These are phyloP conservation scores for Rosa persica DNA, from an alignment of 306 rosid genomes.

Conservation along the genomic window DNA sequence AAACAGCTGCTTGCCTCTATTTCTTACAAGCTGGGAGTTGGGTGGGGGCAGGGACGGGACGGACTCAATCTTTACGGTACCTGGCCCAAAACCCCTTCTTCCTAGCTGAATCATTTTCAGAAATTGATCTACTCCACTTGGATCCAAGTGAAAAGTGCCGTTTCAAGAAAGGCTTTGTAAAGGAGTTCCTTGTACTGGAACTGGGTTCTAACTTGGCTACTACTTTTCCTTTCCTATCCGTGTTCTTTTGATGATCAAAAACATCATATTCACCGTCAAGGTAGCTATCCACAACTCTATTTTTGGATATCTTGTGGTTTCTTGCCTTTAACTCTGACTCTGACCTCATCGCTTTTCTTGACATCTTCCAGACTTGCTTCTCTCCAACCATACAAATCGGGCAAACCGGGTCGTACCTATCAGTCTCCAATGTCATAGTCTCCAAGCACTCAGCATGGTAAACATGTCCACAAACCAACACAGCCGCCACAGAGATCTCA, in stretches of 20 bases:
- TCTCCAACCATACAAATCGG: slow-evolving; percentile 73
- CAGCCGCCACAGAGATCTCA: slow-evolving; percentile 67
- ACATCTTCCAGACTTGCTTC: slow-evolving; percentile 54
- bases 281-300: slow-evolving; percentile 72
- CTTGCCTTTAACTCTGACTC: slow-evolving; percentile 66
- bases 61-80: slow-evolving; percentile 44
- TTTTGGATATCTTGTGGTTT: slow-evolving; percentile 61
- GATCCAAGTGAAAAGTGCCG: slow-evolving; percentile 72
- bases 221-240: slow-evolving; percentile 44
- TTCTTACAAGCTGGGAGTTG: neutral
- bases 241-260: slow-evolving; percentile 43
- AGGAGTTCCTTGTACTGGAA: slow-evolving; percentile 56
- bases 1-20: slow-evolving; percentile 23
- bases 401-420: slow-evolving; percentile 74
- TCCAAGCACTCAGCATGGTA: slow-evolving; percentile 88
- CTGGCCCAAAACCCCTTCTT: slow-evolving; percentile 71
- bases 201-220: slow-evolving; percentile 58
- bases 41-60: too few species aligned
- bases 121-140: slow-evolving; percentile 59
- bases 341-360: slow-evolving; percentile 43
- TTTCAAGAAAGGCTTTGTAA: slow-evolving; percentile 65
- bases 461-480: slow-evolving; percentile 75
- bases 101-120: slow-evolving; percentile 60
- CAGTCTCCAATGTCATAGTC: slow-evolving; percentile 60
- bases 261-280: slow-evolving; percentile 52